Percentiles rank a stretch among this genome's conserved stretches.
These are phyloP conservation scores for Boletus sp. DNA, from an alignment of 768 basidiomycete species.

Conservation along the genomic window DNA sequence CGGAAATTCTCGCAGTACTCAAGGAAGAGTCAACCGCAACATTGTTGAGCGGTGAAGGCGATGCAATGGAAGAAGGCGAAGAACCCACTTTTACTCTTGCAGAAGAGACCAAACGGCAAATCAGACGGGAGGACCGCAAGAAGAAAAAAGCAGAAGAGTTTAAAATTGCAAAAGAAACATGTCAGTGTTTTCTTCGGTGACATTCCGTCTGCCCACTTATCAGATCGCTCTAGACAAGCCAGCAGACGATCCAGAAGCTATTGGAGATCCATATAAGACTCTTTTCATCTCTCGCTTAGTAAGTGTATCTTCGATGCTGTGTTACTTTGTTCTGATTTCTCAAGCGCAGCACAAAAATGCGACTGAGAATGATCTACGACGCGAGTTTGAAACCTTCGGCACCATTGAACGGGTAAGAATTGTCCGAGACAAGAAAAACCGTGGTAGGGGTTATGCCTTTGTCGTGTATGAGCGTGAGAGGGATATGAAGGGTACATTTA, in stretches of 20 bases:
- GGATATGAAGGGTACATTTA: constrained; percentile 90
- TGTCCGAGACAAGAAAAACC: constrained; percentile 85
- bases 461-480: constrained; percentile 96
- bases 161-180: constrained; percentile 78
- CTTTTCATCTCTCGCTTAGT: constrained; percentile 94
- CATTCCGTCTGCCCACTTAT: constrained; percentile 3
- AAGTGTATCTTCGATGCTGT: constrained; percentile 15
- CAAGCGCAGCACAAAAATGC: constrained; percentile 77
- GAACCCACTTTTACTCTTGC: constrained; percentile 77
- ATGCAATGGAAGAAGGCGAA: constrained; percentile 81
- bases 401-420: constrained; percentile 93
- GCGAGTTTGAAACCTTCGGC: constrained; percentile 95
- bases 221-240: constrained; percentile 72
- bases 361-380: constrained; percentile 86
- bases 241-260: constrained; percentile 82
- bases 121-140: constrained; percentile 74
- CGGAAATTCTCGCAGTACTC: constrained; percentile 62
- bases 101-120: constrained; percentile 78
- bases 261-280: constrained; percentile 98
- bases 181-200: constrained; percentile 46
- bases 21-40: constrained; percentile 74
- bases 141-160: constrained; percentile 74
- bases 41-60: constrained; percentile 56
- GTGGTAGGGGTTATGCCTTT: constrained; percentile 91
- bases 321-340: constrained; percentile 13